Evolutionary conservation across 169 alveolate species (phyloP).

Genomic region (Eimeria praecox): DNA sequence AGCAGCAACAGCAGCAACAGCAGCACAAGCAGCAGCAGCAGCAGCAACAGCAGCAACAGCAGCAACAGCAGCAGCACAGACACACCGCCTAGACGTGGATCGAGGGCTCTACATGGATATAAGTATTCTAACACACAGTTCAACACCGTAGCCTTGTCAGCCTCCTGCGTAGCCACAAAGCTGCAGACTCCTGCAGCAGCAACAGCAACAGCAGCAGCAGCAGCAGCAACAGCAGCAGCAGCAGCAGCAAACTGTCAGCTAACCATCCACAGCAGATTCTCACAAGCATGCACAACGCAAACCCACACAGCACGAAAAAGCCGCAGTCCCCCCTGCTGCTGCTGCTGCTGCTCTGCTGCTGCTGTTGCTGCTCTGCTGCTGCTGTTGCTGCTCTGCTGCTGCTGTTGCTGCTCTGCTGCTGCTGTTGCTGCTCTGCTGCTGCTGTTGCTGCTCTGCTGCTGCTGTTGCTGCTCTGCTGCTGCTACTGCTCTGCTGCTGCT

Average conservation of each 20-base stretch:
- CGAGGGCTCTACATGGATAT: slow-evolving; percentile 82
- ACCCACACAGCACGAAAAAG: neutral
- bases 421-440: too few species aligned
- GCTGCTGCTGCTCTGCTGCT: neutral
- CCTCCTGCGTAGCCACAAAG: slow-evolving; percentile 23
- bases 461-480: too few species aligned
- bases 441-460: too few species aligned
- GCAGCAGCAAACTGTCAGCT: slow-evolving; percentile 1
- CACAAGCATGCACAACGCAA: neutral
- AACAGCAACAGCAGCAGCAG: neutral
- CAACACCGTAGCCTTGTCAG: slow-evolving; percentile 8
- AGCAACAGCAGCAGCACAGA: neutral
- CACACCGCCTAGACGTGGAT: slow-evolving; percentile 80
- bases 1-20: neutral
- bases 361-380: too few species aligned
- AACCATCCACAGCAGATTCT: neutral
- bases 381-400: too few species aligned
- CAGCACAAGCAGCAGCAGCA: neutral
- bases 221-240: too few species aligned
- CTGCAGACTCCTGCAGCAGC: slow-evolving; percentile 74
- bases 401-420: too few species aligned
- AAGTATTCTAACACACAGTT: slow-evolving; percentile 78
- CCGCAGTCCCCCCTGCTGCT: neutral
- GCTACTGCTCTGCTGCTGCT: too few species aligned
- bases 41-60: neutral